Evolutionary conservation across 2,329 filamentous ascomycete genomes (phyloP), one percentile per base, ranked within the genome.

Genomic region (Orbilia blumenaviensis): DNA sequence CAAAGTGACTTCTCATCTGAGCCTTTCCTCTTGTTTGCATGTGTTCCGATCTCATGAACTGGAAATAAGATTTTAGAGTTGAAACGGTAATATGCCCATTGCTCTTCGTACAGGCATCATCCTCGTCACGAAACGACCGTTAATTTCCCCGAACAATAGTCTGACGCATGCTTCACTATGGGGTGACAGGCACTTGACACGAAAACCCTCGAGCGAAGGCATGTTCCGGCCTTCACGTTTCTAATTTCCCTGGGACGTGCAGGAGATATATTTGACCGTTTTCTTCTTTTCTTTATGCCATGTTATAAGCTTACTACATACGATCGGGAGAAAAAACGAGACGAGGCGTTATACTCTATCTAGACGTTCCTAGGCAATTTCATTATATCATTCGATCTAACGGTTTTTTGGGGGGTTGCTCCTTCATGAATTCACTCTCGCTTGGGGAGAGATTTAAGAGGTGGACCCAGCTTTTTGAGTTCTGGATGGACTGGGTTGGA

Each of bases 371-470:
- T 38, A 23, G n/a, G 32, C 23, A 56, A 56, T 56, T 56, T 23
- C 32, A 38, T 14, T 8, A 38, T 56, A 23, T 21, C 29, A 5
- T 34, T 46, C 29, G 12, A 38, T 38, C 29, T 18, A 38, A 56
- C 52, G 16, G 52, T 36, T 56, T 56, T 60, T 42, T 18, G 44
- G 16, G 2, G 25, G 34, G 38, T 16, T 23, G n/a, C n/a, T n/a
- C 21, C n/a, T 38, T 23, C 4, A 36, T 32, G 29, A 58, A 16
- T 38, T 56, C 52, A 56, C 52, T 56, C 25, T 48, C 50, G 64
- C 64, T 60, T 68, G 63, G 32, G 44, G 48, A 46, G 52, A 46
- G 16, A 44, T 58, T 66, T 52, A 66, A 66, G 61, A 66, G 27
- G 41, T 46, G 60, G 44, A 66, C 61, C 44, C 18, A 29, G 61